These are phyloP conservation scores for Capsicum baccatum DNA, from an alignment of 257 asterid genomes.

Conservation along the genomic window DNA sequence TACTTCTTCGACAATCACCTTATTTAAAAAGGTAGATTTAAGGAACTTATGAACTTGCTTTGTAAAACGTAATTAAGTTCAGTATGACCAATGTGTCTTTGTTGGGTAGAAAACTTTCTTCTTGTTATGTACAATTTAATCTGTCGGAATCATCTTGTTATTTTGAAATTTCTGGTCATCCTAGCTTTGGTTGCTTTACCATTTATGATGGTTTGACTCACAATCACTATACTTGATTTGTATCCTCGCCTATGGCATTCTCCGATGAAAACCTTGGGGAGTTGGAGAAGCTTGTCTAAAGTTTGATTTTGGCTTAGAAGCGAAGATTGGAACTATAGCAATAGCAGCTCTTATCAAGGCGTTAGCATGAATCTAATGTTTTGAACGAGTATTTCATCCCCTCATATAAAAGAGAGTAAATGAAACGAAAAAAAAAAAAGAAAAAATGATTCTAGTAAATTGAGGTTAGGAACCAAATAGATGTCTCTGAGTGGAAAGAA, in stretches of 20 bases:
- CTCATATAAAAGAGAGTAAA: background rate
- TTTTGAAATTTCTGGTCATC: conserved; percentile 19
- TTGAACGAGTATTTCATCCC: background rate
- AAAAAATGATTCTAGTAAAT: background rate
- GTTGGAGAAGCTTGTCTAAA: background rate
- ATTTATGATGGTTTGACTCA: background rate
- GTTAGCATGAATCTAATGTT: conserved; percentile 19
- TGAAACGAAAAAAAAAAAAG: background rate
- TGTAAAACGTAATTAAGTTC: background rate
- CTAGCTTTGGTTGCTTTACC: background rate
- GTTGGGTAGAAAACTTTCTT: background rate
- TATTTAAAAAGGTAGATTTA: background rate
- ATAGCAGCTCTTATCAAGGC: background rate
- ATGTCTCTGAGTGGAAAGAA: background rate
- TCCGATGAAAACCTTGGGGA: background rate
- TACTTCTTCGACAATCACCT: background rate
- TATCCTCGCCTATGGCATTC: background rate
- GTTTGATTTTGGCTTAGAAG: conserved; percentile 15
- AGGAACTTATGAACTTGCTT: conserved; percentile 15
- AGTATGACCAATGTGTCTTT: background rate
- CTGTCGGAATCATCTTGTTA: background rate
- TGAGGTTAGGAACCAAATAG: background rate
- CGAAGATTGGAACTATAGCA: conserved; percentile 3
- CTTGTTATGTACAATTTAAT: background rate
- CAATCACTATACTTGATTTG: background rate